Conservation (phyloP, 306 rosid genomes). For the Vigna radiata region DNA sequence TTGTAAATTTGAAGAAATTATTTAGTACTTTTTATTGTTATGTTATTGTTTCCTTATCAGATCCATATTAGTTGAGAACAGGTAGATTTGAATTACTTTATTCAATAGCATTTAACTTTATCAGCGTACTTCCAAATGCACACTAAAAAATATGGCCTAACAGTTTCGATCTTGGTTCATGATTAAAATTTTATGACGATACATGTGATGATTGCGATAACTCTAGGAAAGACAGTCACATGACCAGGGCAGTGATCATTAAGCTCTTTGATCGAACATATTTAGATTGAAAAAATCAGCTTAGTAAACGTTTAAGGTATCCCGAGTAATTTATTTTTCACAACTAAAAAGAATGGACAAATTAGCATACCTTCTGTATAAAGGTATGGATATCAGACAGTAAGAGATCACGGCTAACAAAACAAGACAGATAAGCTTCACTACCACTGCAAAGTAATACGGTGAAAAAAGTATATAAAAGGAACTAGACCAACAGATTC, state of each 20-base stretch:
- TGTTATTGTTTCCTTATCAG: too few relatives aligned
- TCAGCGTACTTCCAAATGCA: constrained; percentile 13
- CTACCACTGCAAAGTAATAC: constrained; percentile 71
- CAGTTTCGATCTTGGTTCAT: neutral
- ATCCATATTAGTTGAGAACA: constrained; percentile 24
- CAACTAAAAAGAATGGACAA: constrained; percentile 17
- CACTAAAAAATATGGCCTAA: constrained; percentile 9
- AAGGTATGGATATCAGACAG: constrained; percentile 61
- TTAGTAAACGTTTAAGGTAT: constrained; percentile 12
- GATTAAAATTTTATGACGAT: constrained; percentile 23
- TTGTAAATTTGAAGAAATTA: too few relatives aligned
- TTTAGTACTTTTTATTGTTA: too few relatives aligned
- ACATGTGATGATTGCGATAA: neutral
- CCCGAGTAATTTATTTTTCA: constrained; percentile 9
- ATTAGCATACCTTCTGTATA: constrained; percentile 72
- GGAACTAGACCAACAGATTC: constrained; percentile 28
- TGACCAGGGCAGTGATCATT: constrained; percentile 3
- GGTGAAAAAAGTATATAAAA: constrained; percentile 17
- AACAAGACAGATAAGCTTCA: constrained; percentile 67
- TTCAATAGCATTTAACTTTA: neutral
- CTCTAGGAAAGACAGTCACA: neutral
- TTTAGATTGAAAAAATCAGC: constrained; percentile 16
- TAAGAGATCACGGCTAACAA: constrained; percentile 60
- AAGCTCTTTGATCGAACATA: constrained; percentile 25
- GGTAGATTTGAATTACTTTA: neutral